Evolutionary conservation across 2,329 filamentous ascomycete genomes (phyloP), one percentile per base, ranked within the genome.

Genomic region (Penicillium glabrum): DNA sequence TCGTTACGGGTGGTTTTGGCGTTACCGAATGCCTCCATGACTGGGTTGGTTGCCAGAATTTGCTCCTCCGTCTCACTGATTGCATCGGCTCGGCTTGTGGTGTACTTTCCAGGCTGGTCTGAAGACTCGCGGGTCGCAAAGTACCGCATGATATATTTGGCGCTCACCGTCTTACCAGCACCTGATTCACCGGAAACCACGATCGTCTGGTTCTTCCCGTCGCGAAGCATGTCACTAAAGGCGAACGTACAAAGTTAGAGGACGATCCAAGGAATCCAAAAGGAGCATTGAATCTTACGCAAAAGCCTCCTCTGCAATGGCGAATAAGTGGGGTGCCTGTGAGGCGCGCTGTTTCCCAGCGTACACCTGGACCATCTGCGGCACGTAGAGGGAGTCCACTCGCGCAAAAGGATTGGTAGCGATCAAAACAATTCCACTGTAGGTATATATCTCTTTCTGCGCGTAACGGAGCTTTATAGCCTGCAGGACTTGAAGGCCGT

Each of bases 101-200:
- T 83, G 68, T 90, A 87, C 62, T 86, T 88, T 48, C 89, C 88
- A 16, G 91, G 89, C 73, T 93, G 90, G 69, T 96, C 91, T 54
- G 95, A 92, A 8, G 93, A 89, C 77, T 97, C 95, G 84, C 95
- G 88, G 44, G 95, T 99, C 61, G 95, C 95, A 77, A 99, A 99
- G 80, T 99, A 99, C 70, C 95, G 87, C 95, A 99, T 99, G 74
- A 99, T 98, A 79, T 99, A 98, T 80, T 99, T 99, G 68, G 95
- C 95, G 77, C 93, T 98, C 75, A 99, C 95, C 5, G 95, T 99
- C 81, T 99, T 99, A 71, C 95, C 95, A 62, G 95, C 95, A 84
- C 95, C 95, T 53, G 95, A 99, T 78, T 99, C 95, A 74, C 95
- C 95, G 35, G 95, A 99, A n/a, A 99, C 95, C 53, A 99, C 95